Conservation (phyloP, 805 yeast genomes). For the Teunomyces pallodes region DNA sequence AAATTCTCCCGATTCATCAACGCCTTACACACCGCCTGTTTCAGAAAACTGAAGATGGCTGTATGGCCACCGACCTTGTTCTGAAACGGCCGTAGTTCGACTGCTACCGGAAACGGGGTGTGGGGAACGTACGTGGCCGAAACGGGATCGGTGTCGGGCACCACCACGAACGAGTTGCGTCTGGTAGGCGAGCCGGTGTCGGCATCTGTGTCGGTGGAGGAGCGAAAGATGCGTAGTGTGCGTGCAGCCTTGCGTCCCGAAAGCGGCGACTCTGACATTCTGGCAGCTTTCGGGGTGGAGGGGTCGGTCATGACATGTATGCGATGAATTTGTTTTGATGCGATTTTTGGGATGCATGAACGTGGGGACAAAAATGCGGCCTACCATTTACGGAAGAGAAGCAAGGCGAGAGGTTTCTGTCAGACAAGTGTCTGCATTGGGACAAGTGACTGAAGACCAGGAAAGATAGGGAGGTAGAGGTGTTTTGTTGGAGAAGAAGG, state of each 20-base stretch:
- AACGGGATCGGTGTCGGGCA: background rate
- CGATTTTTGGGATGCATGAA: conserved; percentile 1
- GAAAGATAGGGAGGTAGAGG: too few relatives aligned
- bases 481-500: background rate
- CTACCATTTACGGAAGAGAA: background rate
- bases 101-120: conserved; percentile 70
- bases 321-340: background rate
- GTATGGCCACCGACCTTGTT: conserved; percentile 98
- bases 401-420: too few relatives aligned
- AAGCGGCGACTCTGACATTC: conserved; percentile 16
- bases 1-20: conserved; percentile 83
- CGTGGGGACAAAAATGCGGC: background rate
- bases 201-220: conserved; percentile 15
- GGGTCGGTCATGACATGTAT: background rate
- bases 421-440: too few relatives aligned
- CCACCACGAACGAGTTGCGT: conserved; percentile 1
- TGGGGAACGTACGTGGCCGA: conserved; percentile 74
- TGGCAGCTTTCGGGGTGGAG: background rate
- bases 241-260: conserved; percentile 60
- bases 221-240: conserved; percentile 52
- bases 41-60: conserved; percentile 89
- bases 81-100: conserved; percentile 85
- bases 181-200: conserved; percentile 1
- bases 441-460: too few relatives aligned
- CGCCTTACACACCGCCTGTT: conserved; percentile 91